Conservation (phyloP, 345 rosid species). For the Ailanthus altissimus region DNA sequence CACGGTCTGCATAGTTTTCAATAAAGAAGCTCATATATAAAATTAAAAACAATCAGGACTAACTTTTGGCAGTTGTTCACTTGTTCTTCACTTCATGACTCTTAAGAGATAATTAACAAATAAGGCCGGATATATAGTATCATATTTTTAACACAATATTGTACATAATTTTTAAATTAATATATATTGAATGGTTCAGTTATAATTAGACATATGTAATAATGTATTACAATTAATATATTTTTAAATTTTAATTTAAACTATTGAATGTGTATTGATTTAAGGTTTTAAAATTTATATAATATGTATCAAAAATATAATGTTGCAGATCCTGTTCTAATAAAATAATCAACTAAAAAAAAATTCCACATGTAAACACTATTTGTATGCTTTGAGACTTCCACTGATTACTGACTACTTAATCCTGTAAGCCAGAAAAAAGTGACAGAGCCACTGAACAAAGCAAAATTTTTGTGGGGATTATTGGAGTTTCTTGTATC, state of each 20-base stretch:
- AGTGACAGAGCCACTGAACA: not conserved
- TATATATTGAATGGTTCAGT: too few relatives aligned
- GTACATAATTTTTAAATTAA: too few relatives aligned
- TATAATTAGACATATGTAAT: not conserved
- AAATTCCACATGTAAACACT: not conserved
- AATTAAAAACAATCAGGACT: not conserved
- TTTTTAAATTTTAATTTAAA: too few relatives aligned
- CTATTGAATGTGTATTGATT: too few relatives aligned
- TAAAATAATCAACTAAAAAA: too few relatives aligned
- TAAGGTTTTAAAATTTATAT: too few relatives aligned
- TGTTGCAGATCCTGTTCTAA: too few relatives aligned
- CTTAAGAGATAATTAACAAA: not conserved
- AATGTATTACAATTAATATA: too few relatives aligned
- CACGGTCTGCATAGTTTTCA: not conserved
- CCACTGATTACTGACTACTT: not conserved
- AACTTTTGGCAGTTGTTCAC: not conserved
- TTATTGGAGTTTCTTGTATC: not conserved
- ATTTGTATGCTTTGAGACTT: not conserved
- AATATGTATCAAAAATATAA: too few relatives aligned
- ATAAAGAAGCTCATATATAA: not conserved
- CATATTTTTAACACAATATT: too few relatives aligned
- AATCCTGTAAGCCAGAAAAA: not conserved
- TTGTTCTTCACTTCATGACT: not conserved
- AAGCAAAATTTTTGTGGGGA: not conserved
- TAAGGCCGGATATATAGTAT: too few relatives aligned